Conservation (phyloP, 345 rosid genomes). For the Clarkia xantiana region DNA sequence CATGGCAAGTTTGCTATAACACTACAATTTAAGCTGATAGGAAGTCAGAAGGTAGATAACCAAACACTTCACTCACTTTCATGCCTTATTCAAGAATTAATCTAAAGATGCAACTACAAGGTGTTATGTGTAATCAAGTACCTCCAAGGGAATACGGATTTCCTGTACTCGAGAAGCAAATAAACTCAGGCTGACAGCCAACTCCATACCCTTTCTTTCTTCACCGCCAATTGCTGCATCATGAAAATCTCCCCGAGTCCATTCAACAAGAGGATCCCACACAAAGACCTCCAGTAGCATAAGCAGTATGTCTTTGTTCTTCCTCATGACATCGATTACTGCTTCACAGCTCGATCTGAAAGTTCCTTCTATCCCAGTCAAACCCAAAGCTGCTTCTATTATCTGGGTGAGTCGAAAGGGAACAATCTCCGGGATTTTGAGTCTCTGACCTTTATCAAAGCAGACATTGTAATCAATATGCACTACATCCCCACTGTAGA, state of each 20-base stretch:
- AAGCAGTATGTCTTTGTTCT: slow-evolving; percentile 66
- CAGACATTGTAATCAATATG: slow-evolving; percentile 94
- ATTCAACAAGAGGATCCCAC: slow-evolving; percentile 95
- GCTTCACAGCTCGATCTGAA: slow-evolving; percentile 84
- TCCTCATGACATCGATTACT: slow-evolving; percentile 56
- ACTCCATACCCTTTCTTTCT: slow-evolving; percentile 97
- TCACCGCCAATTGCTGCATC: slow-evolving; percentile 93
- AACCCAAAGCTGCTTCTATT: slow-evolving; percentile 71
- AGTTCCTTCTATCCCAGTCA: slow-evolving; percentile 78
- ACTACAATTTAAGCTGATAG: too few relatives aligned
- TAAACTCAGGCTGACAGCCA: slow-evolving; percentile 91
- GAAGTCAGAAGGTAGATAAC: too few relatives aligned
- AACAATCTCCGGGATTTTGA: slow-evolving; percentile 86
- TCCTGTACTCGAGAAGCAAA: slow-evolving; percentile 95
- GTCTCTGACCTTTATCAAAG: slow-evolving; percentile 85
- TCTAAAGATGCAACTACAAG: not conserved
- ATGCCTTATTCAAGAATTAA: not conserved
- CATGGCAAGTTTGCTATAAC: too few relatives aligned
- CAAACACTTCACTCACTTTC: too few relatives aligned
- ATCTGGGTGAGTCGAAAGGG: slow-evolving; percentile 88
- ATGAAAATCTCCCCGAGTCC: slow-evolving; percentile 91
- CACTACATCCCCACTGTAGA: slow-evolving; percentile 79
- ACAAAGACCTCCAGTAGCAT: slow-evolving; percentile 86
- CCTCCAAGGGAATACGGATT: slow-evolving; percentile 91
- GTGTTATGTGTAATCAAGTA: slow-evolving; percentile 11